Percentiles rank a stretch among this genome's conserved stretches.
phyloP scores from a whole-genome alignment of 371 early-diverging fungal genomes.

The Mortierella sp. region DNA sequence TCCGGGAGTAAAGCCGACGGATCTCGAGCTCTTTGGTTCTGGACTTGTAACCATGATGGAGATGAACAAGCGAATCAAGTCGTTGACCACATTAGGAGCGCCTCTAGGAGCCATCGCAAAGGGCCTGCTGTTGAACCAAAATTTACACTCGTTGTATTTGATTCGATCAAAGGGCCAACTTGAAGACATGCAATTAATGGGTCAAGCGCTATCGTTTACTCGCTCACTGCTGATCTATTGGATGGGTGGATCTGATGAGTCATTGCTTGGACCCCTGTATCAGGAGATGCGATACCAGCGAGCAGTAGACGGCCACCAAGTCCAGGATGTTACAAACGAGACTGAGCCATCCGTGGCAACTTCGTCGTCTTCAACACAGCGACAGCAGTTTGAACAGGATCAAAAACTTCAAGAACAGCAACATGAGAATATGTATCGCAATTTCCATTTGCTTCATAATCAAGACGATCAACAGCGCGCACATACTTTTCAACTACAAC shows the following conservation, averaged over 20 bases:
- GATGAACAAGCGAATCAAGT: constrained; percentile 32
- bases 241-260: constrained; percentile 53
- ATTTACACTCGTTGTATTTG: constrained; percentile 38
- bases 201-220: constrained; percentile 36
- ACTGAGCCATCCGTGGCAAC: background rate
- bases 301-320: background rate
- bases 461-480: constrained; percentile 7
- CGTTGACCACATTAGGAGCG: constrained; percentile 36
- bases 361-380: background rate
- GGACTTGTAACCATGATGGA: constrained; percentile 37
- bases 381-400: constrained; percentile 7
- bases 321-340: background rate
- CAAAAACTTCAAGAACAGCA: constrained; percentile 15
- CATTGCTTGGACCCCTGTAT: constrained; percentile 16
- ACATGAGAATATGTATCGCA: constrained; percentile 26
- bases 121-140: constrained; percentile 41
- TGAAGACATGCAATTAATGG: constrained; percentile 48
- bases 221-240: constrained; percentile 48
- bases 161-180: constrained; percentile 39
- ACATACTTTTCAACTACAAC: constrained; percentile 13
- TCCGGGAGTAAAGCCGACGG: background rate
- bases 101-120: constrained; percentile 42
- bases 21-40: constrained; percentile 31
- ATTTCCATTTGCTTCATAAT: constrained; percentile 25
- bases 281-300: constrained; percentile 8